Base-by-base conservation (phyloP, 2,329 filamentous ascomycete genomes). In the Fusarium sp. region DNA sequence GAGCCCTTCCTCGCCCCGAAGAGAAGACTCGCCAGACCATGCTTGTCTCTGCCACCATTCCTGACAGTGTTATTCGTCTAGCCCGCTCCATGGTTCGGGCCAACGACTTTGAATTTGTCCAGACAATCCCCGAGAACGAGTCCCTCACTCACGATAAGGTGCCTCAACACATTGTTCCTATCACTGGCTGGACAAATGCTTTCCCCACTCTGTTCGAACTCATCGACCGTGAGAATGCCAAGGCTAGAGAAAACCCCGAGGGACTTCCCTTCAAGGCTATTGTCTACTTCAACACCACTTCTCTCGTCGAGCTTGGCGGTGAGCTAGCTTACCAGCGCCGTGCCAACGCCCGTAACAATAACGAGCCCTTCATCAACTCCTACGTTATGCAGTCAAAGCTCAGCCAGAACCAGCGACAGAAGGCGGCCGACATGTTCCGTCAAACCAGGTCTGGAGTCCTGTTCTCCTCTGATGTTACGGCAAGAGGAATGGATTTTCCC, bases 11-110 rank as follows among this genome's bases (percentile, higher is more conserved):
- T 5, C 81, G 86, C 46, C 86, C 87, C 8, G 73, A 78, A 0
- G 80, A 90, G 53, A 88, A 91, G 63, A 86, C 91, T 55, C 90
- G 95, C 50, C 96, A 99, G 80, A 98, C 95, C 8, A 89, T 99
- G 74, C 91, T 99, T 80, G 98, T 97, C 79, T 98, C 95, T 15
- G 96, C 96, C 44, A 99, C 96, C 13, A 92, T 99, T 33, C 94
- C 95, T 45, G 86, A 87, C 62, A 89, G 94, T 67, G 95, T 99
- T 44, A 90, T 97, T 71, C 82, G 87, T 43, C 87, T 98, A 49
- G 95, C 97, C 40, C 88, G 91, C 63, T 81, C 83, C 71, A 94
- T 93, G 71, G 91, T 98, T 78, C 93, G 95, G 77, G 87, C 88
- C 3, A 84, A 86, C 64, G 87, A 93, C 72, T 98, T 97, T 80